A percentile compares a stretch with the other conserved stretches of the same genome.
Evolutionary conservation across 176 grass and related monocot species (phyloP).

Genomic region (Themeda triandra): DNA sequence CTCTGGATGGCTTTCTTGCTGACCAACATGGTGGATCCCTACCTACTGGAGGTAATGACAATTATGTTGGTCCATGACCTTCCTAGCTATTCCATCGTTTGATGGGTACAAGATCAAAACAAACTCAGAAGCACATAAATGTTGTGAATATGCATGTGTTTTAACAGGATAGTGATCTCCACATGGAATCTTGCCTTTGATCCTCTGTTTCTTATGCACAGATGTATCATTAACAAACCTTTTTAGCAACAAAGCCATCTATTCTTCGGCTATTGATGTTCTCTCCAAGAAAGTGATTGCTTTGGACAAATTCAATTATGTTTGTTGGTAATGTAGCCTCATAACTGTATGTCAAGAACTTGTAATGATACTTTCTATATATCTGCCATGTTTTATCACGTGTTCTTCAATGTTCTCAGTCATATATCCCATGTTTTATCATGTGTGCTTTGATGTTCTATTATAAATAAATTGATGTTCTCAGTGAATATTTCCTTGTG

Average conservation of each 20-base stretch:
- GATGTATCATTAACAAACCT: slow-evolving; percentile 57
- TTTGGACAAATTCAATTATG: too few species aligned
- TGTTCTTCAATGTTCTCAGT: too few species aligned
- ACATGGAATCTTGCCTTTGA: neutral
- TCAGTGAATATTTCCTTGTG: too few species aligned
- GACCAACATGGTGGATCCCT: slow-evolving; percentile 22
- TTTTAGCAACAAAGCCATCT: slow-evolving; percentile 68
- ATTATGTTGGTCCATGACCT: slow-evolving; percentile 25
- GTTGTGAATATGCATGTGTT: neutral
- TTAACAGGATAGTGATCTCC: neutral
- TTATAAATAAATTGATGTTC: too few species aligned
- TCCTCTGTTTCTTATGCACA: slow-evolving; percentile 29
- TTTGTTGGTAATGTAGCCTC: too few species aligned
- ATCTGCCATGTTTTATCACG: too few species aligned
- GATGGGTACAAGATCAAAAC: neutral
- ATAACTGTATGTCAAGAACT: too few species aligned
- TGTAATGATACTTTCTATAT: too few species aligned
- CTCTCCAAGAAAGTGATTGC: slow-evolving; percentile 88
- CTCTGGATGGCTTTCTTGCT: slow-evolving; percentile 50
- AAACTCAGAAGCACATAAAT: neutral
- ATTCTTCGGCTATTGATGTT: slow-evolving; percentile 72
- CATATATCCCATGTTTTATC: too few species aligned
- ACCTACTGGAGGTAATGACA: slow-evolving; percentile 31
- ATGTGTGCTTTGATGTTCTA: too few species aligned
- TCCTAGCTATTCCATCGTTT: neutral